Percentiles rank a stretch among this genome's conserved stretches.
These are phyloP conservation scores for Paspalum notatum DNA, from an alignment of 176 grass and related monocot genomes.

Conservation along the genomic window DNA sequence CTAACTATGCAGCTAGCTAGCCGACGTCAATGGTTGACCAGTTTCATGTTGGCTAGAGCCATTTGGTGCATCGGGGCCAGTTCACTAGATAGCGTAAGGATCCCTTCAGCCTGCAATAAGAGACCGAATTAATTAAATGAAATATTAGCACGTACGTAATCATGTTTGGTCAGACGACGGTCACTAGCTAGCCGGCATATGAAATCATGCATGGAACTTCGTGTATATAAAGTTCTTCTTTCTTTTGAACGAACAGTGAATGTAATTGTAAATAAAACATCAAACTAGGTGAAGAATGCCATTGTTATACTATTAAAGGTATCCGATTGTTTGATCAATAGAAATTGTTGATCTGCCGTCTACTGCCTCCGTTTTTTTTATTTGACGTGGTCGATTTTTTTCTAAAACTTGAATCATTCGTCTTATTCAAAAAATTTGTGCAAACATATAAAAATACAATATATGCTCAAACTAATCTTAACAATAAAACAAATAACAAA, in stretches of 20 bases:
- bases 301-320: too few species aligned
- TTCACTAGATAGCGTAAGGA: slow-evolving; percentile 66
- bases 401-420: too few species aligned
- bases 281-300: too few species aligned
- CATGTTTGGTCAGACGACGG: neutral
- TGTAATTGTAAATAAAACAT: too few species aligned
- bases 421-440: too few species aligned
- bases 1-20: neutral
- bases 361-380: too few species aligned
- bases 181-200: slow-evolving; percentile 1
- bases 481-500: too few species aligned
- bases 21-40: slow-evolving; percentile 56
- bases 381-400: too few species aligned
- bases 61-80: slow-evolving; percentile 41
- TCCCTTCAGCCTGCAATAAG: slow-evolving; percentile 54
- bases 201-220: slow-evolving; percentile 3
- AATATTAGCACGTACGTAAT: slow-evolving; percentile 21
- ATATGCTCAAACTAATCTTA: too few species aligned
- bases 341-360: neutral
- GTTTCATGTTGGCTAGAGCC: slow-evolving; percentile 31
- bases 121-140: slow-evolving; percentile 29
- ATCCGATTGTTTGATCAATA: neutral
- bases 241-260: too few species aligned
- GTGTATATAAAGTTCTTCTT: too few species aligned
- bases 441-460: too few species aligned